Evolutionary conservation across 148 eudicot species (phyloP).

Genomic region (Hydrangea macrophylla): DNA sequence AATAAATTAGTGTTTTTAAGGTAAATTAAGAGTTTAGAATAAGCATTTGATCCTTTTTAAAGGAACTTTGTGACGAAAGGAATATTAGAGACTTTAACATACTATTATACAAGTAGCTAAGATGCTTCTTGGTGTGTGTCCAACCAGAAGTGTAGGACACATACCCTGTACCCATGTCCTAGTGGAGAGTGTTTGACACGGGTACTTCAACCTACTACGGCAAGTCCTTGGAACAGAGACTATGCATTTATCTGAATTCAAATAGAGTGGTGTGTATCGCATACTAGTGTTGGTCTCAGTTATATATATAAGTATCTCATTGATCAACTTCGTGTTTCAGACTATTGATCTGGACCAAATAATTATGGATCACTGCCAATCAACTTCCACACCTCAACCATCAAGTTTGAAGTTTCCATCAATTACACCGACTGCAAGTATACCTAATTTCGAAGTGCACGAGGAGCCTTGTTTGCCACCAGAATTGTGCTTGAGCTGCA

Average conservation of each 20-base stretch:
- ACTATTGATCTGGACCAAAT: constrained; percentile 93
- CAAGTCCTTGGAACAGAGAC: background rate
- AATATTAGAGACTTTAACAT: no score
- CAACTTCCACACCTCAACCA: constrained; percentile 67
- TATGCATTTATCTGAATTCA: background rate
- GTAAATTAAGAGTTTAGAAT: no score
- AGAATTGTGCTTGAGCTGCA: constrained; percentile 71
- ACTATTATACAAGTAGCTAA: no score
- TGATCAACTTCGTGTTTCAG: constrained; percentile 38
- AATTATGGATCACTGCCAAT: constrained; percentile 77
- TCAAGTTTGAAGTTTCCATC: constrained; percentile 46
- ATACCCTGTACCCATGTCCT: no score
- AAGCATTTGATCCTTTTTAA: no score
- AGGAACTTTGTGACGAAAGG: no score
- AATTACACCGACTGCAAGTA: constrained; percentile 45
- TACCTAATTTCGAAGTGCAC: constrained; percentile 20
- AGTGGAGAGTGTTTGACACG: no score
- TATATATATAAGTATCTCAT: constrained; percentile 1
- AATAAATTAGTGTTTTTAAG: no score
- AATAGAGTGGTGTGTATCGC: background rate
- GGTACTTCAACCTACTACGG: no score
- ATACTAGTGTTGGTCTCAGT: background rate
- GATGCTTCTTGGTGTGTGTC: no score
- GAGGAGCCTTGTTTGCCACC: constrained; percentile 57
- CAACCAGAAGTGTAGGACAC: no score